Percentiles rank a stretch among this genome's conserved stretches.
These are phyloP conservation scores for Auxenochlorella pyrenoidosa DNA, from an alignment of 139 green algal species.

Conservation along the genomic window DNA sequence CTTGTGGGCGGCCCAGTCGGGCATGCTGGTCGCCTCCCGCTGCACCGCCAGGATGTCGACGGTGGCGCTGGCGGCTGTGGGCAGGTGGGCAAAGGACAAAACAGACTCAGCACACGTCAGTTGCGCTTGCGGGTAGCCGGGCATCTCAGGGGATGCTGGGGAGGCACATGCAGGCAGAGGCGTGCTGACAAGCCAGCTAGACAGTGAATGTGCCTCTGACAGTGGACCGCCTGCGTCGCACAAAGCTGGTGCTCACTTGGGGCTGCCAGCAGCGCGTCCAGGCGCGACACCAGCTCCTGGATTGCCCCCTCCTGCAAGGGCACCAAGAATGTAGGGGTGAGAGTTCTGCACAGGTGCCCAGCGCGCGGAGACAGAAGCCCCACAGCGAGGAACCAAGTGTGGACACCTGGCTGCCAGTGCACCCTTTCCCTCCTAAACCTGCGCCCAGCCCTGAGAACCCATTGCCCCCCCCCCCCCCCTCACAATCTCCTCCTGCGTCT, in stretches of 20 bases:
- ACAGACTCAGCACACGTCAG: too few species aligned
- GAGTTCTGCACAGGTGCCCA: background rate
- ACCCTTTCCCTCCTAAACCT: too few species aligned
- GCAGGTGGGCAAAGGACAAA: too few species aligned
- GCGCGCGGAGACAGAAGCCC: too few species aligned
- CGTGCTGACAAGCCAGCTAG: background rate
- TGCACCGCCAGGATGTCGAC: slow-evolving; percentile 32
- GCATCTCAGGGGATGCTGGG: background rate
- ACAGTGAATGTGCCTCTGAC: background rate
- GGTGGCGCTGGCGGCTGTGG: background rate
- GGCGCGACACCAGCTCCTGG: slow-evolving; percentile 20
- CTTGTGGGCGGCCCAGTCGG: slow-evolving; percentile 46
- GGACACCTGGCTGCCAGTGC: too few species aligned
- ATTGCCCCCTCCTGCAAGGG: slow-evolving; percentile 38
- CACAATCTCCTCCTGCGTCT: slow-evolving; percentile 26
- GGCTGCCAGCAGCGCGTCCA: slow-evolving; percentile 15
- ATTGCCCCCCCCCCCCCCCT: background rate
- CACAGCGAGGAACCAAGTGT: too few species aligned
- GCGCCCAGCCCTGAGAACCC: too few species aligned
- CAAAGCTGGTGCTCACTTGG: background rate
- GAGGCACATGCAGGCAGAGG: background rate
- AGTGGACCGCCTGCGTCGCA: background rate
- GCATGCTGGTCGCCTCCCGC: slow-evolving; percentile 38
- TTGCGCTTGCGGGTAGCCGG: too few species aligned
- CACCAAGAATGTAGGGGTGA: too few species aligned